These are phyloP conservation scores for Fusarium illudens DNA, from an alignment of 2,329 filamentous ascomycete genomes.

Conservation along the genomic window DNA sequence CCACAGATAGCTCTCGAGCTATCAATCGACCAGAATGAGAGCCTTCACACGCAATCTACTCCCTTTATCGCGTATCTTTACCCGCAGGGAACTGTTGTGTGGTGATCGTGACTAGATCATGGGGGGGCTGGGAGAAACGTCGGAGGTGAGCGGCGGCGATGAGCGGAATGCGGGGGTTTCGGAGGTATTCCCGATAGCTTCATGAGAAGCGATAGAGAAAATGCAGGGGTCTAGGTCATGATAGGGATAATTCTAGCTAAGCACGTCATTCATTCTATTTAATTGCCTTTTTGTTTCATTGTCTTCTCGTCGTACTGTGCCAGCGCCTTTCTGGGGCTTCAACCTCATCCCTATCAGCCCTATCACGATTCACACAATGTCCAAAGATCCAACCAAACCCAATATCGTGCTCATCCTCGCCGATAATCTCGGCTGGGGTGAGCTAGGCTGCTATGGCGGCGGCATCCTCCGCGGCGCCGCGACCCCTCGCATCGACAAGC, in stretches of 20 bases:
- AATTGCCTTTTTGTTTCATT: neutral
- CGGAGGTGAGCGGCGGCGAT: slow-evolving; percentile 35
- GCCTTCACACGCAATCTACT: slow-evolving; percentile 3
- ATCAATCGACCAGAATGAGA: neutral
- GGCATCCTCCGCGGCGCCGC: slow-evolving; percentile 45
- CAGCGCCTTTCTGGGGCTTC: too few relatives aligned
- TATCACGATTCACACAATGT: slow-evolving; percentile 6
- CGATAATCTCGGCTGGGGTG: slow-evolving; percentile 51
- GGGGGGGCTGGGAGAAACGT: neutral
- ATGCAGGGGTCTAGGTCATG: neutral
- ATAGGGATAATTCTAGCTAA: neutral
- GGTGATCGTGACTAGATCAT: neutral
- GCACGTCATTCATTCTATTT: neutral
- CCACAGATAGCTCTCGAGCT: neutral
- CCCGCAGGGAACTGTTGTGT: neutral
- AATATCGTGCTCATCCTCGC: slow-evolving; percentile 47
- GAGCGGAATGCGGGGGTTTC: slow-evolving; percentile 29
- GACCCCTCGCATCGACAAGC: slow-evolving; percentile 46
- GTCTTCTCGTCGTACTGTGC: too few relatives aligned
- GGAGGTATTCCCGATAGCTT: neutral
- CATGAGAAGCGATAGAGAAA: neutral
- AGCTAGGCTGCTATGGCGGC: slow-evolving; percentile 48
- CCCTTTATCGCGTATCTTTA: slow-evolving; percentile 6
- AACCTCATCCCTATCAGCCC: neutral
- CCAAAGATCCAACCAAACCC: slow-evolving; percentile 29